Base-by-base conservation (phyloP, 345 rosid species). In the Pelargonium nanum region DNA sequence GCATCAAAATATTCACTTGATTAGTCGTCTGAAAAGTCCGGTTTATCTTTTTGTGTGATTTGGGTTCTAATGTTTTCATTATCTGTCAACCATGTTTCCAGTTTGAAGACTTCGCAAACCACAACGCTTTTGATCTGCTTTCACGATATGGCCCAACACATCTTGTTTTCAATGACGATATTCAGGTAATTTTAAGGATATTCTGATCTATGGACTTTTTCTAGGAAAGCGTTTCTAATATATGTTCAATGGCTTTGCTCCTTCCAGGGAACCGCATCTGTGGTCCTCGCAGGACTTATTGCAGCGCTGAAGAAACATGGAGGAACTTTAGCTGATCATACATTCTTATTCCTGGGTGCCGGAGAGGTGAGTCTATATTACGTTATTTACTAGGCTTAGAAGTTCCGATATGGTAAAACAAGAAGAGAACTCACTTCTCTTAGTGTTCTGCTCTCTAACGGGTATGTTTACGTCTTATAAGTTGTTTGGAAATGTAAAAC, bases 231-330 rank as follows among this genome's bases (percentile, higher is more conserved):
- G 0, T 53, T 24, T 55, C 71, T 68, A 61, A 70, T 61, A 51
- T 45, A n/a, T 63, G 7, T 40, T 19, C 56, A 23, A 66, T 58
- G 30, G 30, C 56, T 21, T 67, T 58, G 8, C 63, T 61, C n/a
- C n/a, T n/a, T n/a, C 64, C 84, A 91, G 98, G 98, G 98, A 30
- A 91, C 98, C 34, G 95, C 98, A 75, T 92, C 98, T 57, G 98
- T 92, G 76, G 96, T 92, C 66, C 96, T 92, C 65, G 88, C 96
- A n/a, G 96, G 98, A 62, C 93, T 92, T 53, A 72, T 92, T 60
- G 81, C 95, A 24, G 87, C 96, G 48, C 72, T 92, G 64, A 89
- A 71, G 71, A 77, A 83, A 70, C 80, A 76, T 48, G 95, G 98
- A 20, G 96, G 95, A 73, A 78, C 81, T 69, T 75, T 89, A 70